Evolutionary conservation across 2,329 filamentous ascomycete species (phyloP), one percentile per base, ranked within the genome.

Genomic region (Aspergillus sp.): DNA sequence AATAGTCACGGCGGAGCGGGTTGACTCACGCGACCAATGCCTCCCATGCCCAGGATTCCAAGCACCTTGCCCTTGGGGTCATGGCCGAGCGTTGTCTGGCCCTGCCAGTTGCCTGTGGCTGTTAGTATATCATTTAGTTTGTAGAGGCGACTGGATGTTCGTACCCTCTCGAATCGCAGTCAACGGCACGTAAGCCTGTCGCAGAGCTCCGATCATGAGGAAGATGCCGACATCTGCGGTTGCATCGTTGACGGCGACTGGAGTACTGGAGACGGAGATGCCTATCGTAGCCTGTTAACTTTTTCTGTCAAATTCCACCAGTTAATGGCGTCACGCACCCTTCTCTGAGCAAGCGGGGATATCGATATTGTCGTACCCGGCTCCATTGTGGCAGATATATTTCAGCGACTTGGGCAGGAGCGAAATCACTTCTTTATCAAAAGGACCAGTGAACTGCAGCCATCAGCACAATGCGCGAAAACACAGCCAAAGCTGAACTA

Each of bases 361-460:
- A 57, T 86, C 83, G 48, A 87, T 80, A 63, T 85, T 85, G 67
- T 86, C 84, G 69, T 87, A 87, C 4, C 84, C 84, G 2, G 84
- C 84, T 15, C 84, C 81, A 60, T 82, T 82, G 64, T 83, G 81
- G 60, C 79, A 81, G 62, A 83, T 79, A 62, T 77, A 82, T 60
- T 76, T 78, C 58, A 82, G 67, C 0, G 77, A 75, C 27, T 66
- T 63, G 0, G 81, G 81, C 3, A 83, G 70, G 11, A 72, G 70
- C 8, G 73, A 70, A 14, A 83, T 65, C 50, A 83, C 62, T 61
- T 83, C 80, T 14, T 70, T 64, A 64, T 84, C 68, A 62, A 84
- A 83, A 12, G 73, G 75, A n/a, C 77, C 77, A 21, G 77, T 80
- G 61, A 72, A 68, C 74, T 76, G 19, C 14, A 27, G 4, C 5